Evolutionary conservation across 164 flowering plant species (phyloP), one percentile per base, ranked within the genome.

Genomic region (Litsea cubeba): DNA sequence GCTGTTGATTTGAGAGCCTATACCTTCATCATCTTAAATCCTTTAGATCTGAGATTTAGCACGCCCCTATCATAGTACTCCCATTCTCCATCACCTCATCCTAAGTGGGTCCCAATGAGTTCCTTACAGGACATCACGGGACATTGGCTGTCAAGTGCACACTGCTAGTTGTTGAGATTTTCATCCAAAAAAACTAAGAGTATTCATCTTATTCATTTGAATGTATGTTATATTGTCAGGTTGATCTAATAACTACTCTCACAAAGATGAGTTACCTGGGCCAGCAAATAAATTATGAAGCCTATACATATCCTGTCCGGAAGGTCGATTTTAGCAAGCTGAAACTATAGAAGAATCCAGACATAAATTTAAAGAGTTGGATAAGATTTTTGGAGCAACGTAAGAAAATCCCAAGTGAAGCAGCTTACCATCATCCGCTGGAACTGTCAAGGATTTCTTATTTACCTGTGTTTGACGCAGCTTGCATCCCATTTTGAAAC

Each of bases 271-370:
- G 98, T 79, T 60, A 81, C 75, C 76, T 93, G 81, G 99, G 98
- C 22, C 99, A 93, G 74, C 72, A 85, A 75, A 90, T 95, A 76
- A 93, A 93, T 65, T 91, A 90, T 50, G 97, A 95, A 78, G 99
- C 99, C 20, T 93, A 91, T 74, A 71, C 96, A 28, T 93, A 93
- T 79, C 93, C 97, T 15, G 85, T 84, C 40, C 67, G 70, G 70
- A 89, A 79, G 69, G 78, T 93, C 68, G 97, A 95, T 76, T 66
- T 95, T 2, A 84, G 81, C 84, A 95, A 95, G 78, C 87, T 93
- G 76, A 95, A 93, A 70, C 67, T 91, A 18, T 95, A 86, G 81
- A 73, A 49, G 66, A 51, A 28, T 46, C 32, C n/a, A 17, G 23
- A 12, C 15, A 30, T 17, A 30, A 66, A 30, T 28, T 20, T 28